phyloP scores from a whole-genome alignment of 164 flowering plant genomes.

The Paratinospora sagittata region DNA sequence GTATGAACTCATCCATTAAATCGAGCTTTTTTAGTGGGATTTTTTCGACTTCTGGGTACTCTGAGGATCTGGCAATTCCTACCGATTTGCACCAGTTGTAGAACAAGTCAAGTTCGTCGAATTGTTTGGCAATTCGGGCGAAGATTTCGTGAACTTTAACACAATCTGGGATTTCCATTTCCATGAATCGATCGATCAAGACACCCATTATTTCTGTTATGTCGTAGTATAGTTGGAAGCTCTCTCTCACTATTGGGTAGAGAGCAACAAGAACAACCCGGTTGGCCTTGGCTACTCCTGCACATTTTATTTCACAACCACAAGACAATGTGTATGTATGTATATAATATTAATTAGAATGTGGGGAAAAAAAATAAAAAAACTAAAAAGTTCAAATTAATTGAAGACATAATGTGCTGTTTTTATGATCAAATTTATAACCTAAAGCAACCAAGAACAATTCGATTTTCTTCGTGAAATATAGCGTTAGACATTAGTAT shows the following conservation, averaged over 20 bases:
- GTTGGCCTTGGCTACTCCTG: constrained; percentile 58
- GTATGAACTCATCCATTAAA: constrained; percentile 42
- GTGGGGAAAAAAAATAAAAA: too few relatives aligned
- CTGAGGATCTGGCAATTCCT: constrained; percentile 34
- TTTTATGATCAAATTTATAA: too few relatives aligned
- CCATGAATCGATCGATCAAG: constrained; percentile 75
- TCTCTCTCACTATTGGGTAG: constrained; percentile 66
- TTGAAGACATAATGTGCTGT: too few relatives aligned
- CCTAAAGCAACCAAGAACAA: too few relatives aligned
- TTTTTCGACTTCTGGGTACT: constrained; percentile 44
- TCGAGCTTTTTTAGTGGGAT: constrained; percentile 40
- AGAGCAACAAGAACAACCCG: constrained; percentile 60
- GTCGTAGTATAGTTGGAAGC: constrained; percentile 69
- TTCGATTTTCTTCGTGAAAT: too few relatives aligned
- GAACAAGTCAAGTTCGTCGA: constrained; percentile 57
- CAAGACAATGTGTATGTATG: too few relatives aligned
- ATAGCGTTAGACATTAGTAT: too few relatives aligned
- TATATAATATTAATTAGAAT: too few relatives aligned
- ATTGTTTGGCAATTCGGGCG: constrained; percentile 60
- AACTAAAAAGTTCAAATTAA: too few relatives aligned
- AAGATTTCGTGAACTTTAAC: constrained; percentile 66
- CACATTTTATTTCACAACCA: too few relatives aligned
- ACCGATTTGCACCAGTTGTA: constrained; percentile 35
- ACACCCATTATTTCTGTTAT: constrained; percentile 63
- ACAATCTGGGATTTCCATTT: constrained; percentile 59